Percentiles rank a stretch among this genome's conserved stretches.
These are phyloP conservation scores for Apiospora pterosperma DNA, from an alignment of 2,329 filamentous ascomycete genomes.

Conservation along the genomic window DNA sequence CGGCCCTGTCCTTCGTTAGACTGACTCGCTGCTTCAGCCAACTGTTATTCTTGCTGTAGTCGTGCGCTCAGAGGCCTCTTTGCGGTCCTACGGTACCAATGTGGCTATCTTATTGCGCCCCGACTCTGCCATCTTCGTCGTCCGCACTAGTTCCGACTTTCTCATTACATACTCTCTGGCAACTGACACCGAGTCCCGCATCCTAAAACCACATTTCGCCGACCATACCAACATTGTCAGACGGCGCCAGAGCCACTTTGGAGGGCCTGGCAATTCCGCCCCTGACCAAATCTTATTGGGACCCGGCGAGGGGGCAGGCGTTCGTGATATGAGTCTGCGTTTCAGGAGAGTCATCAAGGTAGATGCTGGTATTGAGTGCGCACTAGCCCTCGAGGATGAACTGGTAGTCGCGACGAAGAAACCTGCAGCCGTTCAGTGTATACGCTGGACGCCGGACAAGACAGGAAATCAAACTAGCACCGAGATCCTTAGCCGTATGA, in stretches of 20 bases:
- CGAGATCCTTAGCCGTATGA: constrained; percentile 82
- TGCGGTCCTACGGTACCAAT: constrained; percentile 82
- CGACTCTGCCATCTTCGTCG: constrained; percentile 86
- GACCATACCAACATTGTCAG: constrained; percentile 62
- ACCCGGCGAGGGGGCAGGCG: constrained; percentile 76
- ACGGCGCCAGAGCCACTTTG: constrained; percentile 58
- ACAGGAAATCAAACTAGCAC: constrained; percentile 83
- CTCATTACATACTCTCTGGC: constrained; percentile 93
- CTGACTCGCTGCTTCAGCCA: constrained; percentile 53
- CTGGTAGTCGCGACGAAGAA: constrained; percentile 87
- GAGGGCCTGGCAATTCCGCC: constrained; percentile 49
- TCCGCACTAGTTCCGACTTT: constrained; percentile 81
- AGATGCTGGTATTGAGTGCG: constrained; percentile 87
- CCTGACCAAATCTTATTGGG: constrained; percentile 67
- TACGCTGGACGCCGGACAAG: constrained; percentile 86
- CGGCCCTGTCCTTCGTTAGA: not conserved
- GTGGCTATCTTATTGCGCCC: constrained; percentile 81
- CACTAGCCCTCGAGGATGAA: constrained; percentile 87
- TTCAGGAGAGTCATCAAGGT: constrained; percentile 99
- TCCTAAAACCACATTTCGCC: constrained; percentile 80
- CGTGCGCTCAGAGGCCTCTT: constrained; percentile 74
- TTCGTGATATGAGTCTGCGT: constrained; percentile 82
- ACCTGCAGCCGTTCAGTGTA: constrained; percentile 93
- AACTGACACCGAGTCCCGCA: constrained; percentile 74
- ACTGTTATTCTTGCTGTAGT: constrained; percentile 85